Conservation (phyloP, 306 rosid species). For the Rubus idaeus region DNA sequence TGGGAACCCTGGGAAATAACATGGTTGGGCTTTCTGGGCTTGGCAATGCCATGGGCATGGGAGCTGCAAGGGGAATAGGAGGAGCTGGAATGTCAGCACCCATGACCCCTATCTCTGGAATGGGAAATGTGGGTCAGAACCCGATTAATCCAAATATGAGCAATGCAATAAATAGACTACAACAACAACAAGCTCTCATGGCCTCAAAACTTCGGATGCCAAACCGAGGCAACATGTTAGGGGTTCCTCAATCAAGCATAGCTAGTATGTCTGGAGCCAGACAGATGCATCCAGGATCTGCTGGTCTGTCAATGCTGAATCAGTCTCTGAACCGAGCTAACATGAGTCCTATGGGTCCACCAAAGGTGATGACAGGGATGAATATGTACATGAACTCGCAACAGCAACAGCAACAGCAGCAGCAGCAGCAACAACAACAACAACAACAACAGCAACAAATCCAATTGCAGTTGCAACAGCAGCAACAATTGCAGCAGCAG, state of each 20-base stretch:
- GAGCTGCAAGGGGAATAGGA: conserved; percentile 71
- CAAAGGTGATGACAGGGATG: conserved; percentile 65
- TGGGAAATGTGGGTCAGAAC: conserved; percentile 78
- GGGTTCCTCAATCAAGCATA: conserved; percentile 60
- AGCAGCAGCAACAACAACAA: conserved; percentile 31
- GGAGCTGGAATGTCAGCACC: conserved; percentile 84
- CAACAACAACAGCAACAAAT: conserved; percentile 31
- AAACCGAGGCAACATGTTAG: conserved; percentile 53
- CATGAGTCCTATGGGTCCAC: conserved; percentile 80
- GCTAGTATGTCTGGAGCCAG: conserved; percentile 70
- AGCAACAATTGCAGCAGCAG: conserved; percentile 36
- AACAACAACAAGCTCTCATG: conserved; percentile 35
- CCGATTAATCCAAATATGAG: conserved; percentile 61
- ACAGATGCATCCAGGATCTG: conserved; percentile 63
- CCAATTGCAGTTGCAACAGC: conserved; percentile 32
- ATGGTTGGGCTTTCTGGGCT: conserved; percentile 74
- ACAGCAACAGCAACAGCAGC: conserved; percentile 46
- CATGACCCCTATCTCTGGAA: conserved; percentile 70
- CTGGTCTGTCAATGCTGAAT: conserved; percentile 66
- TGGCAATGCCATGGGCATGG: conserved; percentile 70
- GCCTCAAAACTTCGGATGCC: conserved; percentile 47
- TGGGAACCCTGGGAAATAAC: conserved; percentile 61
- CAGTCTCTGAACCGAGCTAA: conserved; percentile 56
- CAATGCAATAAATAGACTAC: conserved; percentile 42
- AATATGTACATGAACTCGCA: conserved; percentile 67